Base-by-base conservation (phyloP, 805 yeast genomes). In the Blastobotrys mokoenaii region DNA sequence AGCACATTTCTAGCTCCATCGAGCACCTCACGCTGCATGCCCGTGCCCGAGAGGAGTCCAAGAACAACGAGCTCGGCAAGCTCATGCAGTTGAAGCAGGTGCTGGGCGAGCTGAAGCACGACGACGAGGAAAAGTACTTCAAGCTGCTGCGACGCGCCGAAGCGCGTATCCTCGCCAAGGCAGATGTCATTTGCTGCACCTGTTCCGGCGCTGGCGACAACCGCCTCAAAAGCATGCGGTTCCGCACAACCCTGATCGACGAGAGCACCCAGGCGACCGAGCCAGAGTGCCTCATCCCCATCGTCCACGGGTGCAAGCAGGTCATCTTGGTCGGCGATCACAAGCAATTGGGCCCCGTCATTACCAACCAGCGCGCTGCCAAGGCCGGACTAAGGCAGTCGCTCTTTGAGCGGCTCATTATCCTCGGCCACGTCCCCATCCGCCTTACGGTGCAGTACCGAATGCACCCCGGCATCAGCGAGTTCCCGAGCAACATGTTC, bases 221-320 rank as follows among this genome's bases (percentile, higher is more conserved):
- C 44, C 70, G 95, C 51, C 66, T 90, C 36, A 62, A 65, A 4
- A 56, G 60, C 9, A 61, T 78, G 48, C 68, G 71, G 39, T 89
- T 89, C 64, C 72, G 85, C 54, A 76, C 90, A 0, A 95, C 87
- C 1, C 70, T 89, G 49, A 84, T 89, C 48, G 97, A 89, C 65
- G 97, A 89, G 67, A 80, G 87, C 57, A 87, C 97, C 0, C 97
- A 90, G 66, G 90, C 96, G 2, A 76, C 90, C 0, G 97, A 89
- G 62, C 96, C 96, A 1, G 96, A 88, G 62, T 79, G 84, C 56
- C 71, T 89, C 56, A 86, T 89, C 52, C 96, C 97, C 10, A 76
- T 89, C 33, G 87, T 83, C 2, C 83, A 81, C 53, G 96, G 96
- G 20, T 88, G 94, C 39, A 83, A 82, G 59, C 96, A 89, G 60